Base-by-base conservation (phyloP, 345 rosid species). In the Excoecaria agallocha region DNA sequence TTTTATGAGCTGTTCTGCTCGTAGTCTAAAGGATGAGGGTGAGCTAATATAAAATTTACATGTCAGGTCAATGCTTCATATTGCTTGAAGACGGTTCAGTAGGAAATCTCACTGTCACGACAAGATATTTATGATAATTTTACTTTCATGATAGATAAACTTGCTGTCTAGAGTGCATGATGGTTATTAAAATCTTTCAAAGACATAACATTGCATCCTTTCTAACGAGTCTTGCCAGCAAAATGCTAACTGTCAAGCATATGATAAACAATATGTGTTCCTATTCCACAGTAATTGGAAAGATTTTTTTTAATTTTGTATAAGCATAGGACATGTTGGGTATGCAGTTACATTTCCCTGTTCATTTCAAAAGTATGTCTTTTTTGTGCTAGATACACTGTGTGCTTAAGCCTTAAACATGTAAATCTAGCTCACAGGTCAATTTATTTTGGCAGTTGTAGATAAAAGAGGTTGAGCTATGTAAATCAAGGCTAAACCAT, bases 171-270 rank as follows among this genome's bases (percentile, higher is more conserved):
- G 38, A 17, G 8, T 35, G 64, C 41, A 46, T 4, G 25, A 48
- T 45, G 19, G 51, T 73, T 49, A 25, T 49, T 45, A 68, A 35
- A 30, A 30, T 30, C 30, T 2, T 30, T 30, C 1, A 30, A n/a
- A 41, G 55, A 43, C 38, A 19, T 69, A 49, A 5, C 43, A 4
- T 16, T 51, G 41, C 38, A 68, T 19, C 64, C 22, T 20, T 0
- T 30, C 30, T 30, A 30, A 30, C 30, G 30, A 30, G 30, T 48
- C 37, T 69, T 52, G 52, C 69, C 63, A 76, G 77, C 68, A 35
- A 50, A 59, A 69, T 74, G 72, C 68, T 19, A 37, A 46, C 82
- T 77, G 71, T 68, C 66, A 65, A 64, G 66, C 75, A 70, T 59
- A 41, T 66, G 39, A 61, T 39, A 52, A 64, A 51, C 5, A 13